These are phyloP conservation scores for Pseudocercospora cruenta DNA, from an alignment of 2,329 filamentous ascomycete genomes.

Conservation along the genomic window DNA sequence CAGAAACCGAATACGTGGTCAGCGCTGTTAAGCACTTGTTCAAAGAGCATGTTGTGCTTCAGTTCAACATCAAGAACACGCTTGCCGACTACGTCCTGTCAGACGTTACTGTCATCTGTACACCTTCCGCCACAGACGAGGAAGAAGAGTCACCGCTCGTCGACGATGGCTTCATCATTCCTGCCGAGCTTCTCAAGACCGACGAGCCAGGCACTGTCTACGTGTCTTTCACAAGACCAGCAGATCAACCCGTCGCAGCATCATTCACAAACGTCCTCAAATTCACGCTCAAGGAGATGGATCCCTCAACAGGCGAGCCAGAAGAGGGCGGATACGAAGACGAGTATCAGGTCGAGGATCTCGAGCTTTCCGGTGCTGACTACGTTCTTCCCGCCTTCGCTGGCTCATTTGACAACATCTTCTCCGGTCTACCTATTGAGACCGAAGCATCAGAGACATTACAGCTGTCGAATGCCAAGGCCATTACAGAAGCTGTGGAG, in stretches of 20 bases:
- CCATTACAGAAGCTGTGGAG: conserved; percentile 94
- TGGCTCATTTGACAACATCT: conserved; percentile 92
- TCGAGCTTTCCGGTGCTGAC: conserved; percentile 88
- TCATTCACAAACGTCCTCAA: conserved; percentile 92
- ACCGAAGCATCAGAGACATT: conserved; percentile 90
- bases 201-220: conserved; percentile 93
- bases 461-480: conserved; percentile 84
- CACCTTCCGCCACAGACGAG: conserved; percentile 78
- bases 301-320: conserved; percentile 88
- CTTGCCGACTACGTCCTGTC: conserved; percentile 87
- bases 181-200: conserved; percentile 76
- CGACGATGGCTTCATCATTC: conserved; percentile 86
- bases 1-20: conserved; percentile 97
- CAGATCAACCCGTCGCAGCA: conserved; percentile 74
- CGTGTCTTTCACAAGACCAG: conserved; percentile 86
- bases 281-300: conserved; percentile 97
- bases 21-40: conserved; percentile 94
- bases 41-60: conserved; percentile 93
- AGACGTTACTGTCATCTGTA: conserved; percentile 81
- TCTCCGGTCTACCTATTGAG: conserved; percentile 75
- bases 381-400: conserved; percentile 93
- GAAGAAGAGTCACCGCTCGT: conserved; percentile 79
- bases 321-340: conserved; percentile 94
- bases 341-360: conserved; percentile 94
- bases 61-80: conserved; percentile 98